Base-by-base conservation (phyloP, 176 grass and related monocot species). In the Oryza officinalis region DNA sequence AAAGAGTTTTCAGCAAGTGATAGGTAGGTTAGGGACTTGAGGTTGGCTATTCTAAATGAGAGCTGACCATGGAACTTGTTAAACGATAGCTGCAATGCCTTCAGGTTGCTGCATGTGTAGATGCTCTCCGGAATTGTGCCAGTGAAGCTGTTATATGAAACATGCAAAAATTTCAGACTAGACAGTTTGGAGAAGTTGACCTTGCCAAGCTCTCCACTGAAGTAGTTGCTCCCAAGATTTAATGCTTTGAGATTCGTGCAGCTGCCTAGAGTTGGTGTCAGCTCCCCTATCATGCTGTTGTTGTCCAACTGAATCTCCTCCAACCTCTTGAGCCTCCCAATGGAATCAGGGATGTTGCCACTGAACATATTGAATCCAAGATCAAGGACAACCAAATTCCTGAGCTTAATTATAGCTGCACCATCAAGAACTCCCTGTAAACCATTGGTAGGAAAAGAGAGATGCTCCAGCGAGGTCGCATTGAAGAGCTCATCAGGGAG, bases 81-180 rank as follows among this genome's bases (percentile, higher is more conserved):
- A 4, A 0, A 0, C 1, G 84, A 75, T 4, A 91, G 40, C 0
- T 84, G n/a, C 64, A 91, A 8, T 5, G 85, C 85, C 2, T 1
- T 84, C 15, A 91, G 30, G 3, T 71, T 87, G 49, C 9, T 84
- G 69, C 84, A 91, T 5, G 80, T 71, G 64, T 91, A 91, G 8
- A 90, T 75, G 63, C 89, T 91, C 5, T 35, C 33, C 0, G 33
- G 33, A 35, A 35, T 35, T 35, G 33, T 35, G 33, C 33, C 33
- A 35, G 23, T 68, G 66, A 90, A 79, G 15, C 23, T 50, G 22
- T 86, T 90, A 0, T 0, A 2, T 3, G 20, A 4, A 30, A 90
- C 31, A 65, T 90, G 83, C 4, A 90, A 7, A 0, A 2, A 4
- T 32, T 32, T 14, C 10, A 90, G 46, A 78, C 83, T 84, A 13